These are phyloP conservation scores for Ganoderma sp. DNA, from an alignment of 1,284 basidiomycete species.

Conservation along the genomic window DNA sequence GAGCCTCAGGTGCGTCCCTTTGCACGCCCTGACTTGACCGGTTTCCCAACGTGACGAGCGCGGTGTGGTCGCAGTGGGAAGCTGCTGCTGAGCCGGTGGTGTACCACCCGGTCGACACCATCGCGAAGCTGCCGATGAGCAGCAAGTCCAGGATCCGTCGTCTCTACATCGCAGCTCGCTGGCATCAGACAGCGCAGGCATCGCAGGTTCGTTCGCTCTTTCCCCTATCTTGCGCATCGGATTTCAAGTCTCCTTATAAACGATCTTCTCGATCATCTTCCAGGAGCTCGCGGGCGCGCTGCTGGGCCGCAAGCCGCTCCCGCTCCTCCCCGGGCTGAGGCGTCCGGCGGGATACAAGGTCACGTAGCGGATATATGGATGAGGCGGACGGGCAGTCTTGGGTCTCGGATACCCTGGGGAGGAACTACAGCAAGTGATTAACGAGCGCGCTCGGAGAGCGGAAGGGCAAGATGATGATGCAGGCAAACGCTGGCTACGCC, in stretches of 20 bases:
- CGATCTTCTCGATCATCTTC: conserved; percentile 85
- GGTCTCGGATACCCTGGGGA: conserved; percentile 91
- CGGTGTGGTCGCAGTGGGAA: conserved; percentile 39
- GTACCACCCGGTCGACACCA: conserved; percentile 93
- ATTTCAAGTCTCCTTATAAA: conserved; percentile 63
- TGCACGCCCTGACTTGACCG: not conserved
- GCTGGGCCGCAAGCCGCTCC: conserved; percentile 77
- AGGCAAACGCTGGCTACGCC: conserved; percentile 86
- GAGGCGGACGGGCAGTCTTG: conserved; percentile 92
- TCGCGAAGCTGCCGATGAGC: conserved; percentile 97
- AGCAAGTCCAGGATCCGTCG: conserved; percentile 80
- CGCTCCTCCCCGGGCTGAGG: conserved; percentile 96
- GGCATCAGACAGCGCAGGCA: not conserved
- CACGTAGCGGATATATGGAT: conserved; percentile 94
- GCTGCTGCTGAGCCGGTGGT: conserved; percentile 94
- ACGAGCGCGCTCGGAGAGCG: conserved; percentile 91
- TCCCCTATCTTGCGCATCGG: not conserved
- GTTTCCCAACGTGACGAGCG: not conserved
- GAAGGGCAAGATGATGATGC: conserved; percentile 95
- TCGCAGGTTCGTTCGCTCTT: not conserved
- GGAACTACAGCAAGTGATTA: conserved; percentile 79
- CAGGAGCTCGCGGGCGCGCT: conserved; percentile 80
- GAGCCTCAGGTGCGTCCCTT: conserved; percentile 75
- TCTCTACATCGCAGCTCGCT: not conserved
- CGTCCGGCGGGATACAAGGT: conserved; percentile 99